Evolutionary conservation across 106 monocot genomes (phyloP).

Genomic region (Narthecium ossifragum): DNA sequence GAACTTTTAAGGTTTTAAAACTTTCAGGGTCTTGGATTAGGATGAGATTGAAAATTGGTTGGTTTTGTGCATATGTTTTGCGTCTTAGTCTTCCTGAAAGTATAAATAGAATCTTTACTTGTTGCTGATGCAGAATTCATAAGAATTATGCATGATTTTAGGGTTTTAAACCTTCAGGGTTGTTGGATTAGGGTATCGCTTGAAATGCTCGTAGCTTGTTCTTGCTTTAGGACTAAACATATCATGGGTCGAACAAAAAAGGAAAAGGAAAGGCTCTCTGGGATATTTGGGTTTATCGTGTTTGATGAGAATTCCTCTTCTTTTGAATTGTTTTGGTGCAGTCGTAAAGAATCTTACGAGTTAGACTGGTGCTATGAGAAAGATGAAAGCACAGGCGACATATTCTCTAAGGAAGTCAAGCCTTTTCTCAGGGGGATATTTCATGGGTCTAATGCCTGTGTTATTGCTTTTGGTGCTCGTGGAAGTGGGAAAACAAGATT

Average conservation of each 20-base stretch:
- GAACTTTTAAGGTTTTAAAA: background rate
- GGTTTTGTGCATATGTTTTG: background rate
- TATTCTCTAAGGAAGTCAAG: slow-evolving; percentile 49
- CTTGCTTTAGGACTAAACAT: background rate
- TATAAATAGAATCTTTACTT: too few relatives aligned
- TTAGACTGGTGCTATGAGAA: slow-evolving; percentile 59
- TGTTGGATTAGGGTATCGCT: background rate
- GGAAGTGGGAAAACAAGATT: slow-evolving; percentile 68
- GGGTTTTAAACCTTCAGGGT: background rate
- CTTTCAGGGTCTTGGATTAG: background rate
- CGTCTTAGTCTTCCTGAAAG: too few relatives aligned
- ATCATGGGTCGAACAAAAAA: background rate
- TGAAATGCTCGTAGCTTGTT: background rate
- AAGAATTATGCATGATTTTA: background rate
- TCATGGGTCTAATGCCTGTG: slow-evolving; percentile 34
- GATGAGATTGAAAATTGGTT: background rate
- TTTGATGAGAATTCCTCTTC: background rate
- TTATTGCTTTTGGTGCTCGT: slow-evolving; percentile 59
- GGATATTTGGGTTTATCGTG: background rate
- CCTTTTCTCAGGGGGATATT: slow-evolving; percentile 37
- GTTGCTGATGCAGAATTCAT: background rate
- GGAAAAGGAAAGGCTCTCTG: too few relatives aligned
- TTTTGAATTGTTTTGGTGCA: background rate
- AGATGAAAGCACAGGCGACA: slow-evolving; percentile 19
- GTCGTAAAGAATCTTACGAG: slow-evolving; percentile 24